phyloP scores from a whole-genome alignment of 352 stramenopile genomes.

The Globisporangium polare region DNA sequence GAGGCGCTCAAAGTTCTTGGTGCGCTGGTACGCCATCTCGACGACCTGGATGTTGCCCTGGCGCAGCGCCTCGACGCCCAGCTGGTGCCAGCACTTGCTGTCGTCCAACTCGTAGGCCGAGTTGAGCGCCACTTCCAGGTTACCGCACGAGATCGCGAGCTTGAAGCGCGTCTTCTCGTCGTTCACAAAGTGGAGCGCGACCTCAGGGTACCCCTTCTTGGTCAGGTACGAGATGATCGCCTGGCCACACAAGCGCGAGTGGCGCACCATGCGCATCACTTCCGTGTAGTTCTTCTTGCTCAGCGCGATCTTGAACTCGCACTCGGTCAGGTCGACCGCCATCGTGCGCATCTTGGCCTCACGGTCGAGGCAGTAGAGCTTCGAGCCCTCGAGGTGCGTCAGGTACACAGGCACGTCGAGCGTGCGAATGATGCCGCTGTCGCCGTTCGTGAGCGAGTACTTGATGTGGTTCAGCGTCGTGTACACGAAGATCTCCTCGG shows the following conservation, averaged over 20 bases:
- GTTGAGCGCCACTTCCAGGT: conserved; percentile 98
- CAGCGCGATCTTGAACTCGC: conserved; percentile 97
- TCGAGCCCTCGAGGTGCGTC: conserved; percentile 93
- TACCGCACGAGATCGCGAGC: conserved; percentile 97
- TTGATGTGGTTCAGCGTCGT: conserved; percentile 96
- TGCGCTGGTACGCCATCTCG: conserved; percentile 99
- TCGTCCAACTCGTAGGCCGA: conserved; percentile 95
- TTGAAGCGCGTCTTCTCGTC: conserved; percentile 98
- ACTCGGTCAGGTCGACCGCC: conserved; percentile 98
- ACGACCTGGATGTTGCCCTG: conserved; percentile 99
- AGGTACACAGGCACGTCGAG: conserved; percentile 98
- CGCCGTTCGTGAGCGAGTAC: conserved; percentile 90
- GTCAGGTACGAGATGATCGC: conserved; percentile 99
- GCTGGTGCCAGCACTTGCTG: conserved; percentile 95
- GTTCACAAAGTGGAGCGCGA: conserved; percentile 99
- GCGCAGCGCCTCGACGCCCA: conserved; percentile 96
- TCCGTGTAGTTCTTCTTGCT: conserved; percentile 95
- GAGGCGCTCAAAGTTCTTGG: conserved; percentile 99
- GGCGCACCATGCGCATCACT: conserved; percentile 99
- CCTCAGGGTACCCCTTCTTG: conserved; percentile 99
- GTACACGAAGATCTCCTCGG: conserved; percentile 96
- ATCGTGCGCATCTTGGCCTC: conserved; percentile 96
- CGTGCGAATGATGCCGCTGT: conserved; percentile 98
- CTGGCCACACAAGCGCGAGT: conserved; percentile 95
- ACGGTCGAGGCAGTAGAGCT: conserved; percentile 96